Evolutionary conservation across 2,329 filamentous ascomycete genomes (phyloP).

Genomic region (Paraphoma chrysanthemicola): DNA sequence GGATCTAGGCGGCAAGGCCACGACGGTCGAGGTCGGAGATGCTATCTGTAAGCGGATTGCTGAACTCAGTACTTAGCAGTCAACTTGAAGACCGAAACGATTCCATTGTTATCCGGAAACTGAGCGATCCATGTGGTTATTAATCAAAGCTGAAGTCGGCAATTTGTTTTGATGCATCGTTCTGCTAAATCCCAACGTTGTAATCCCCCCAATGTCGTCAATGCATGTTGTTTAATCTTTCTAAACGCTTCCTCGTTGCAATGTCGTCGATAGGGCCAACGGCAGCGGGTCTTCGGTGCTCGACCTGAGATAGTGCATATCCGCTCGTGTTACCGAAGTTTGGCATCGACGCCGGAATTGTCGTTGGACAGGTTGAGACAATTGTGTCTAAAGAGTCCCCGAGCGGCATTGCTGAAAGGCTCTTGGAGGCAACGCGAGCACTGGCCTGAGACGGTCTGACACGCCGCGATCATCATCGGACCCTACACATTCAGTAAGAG

Average conservation of each 20-base stretch:
- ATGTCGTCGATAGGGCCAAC: neutral
- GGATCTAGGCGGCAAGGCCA: neutral
- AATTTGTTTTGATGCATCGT: neutral
- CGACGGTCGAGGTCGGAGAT: neutral
- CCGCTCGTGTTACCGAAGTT: too few relatives aligned
- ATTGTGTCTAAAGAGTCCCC: too few relatives aligned
- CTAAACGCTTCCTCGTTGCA: neutral
- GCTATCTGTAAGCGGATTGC: neutral
- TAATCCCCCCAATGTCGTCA: neutral
- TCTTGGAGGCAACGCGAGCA: too few relatives aligned
- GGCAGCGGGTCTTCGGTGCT: too few relatives aligned
- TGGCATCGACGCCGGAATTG: too few relatives aligned
- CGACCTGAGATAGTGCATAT: neutral
- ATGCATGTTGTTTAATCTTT: neutral
- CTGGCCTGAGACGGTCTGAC: too few relatives aligned
- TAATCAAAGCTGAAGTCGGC: neutral
- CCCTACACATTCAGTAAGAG: too few relatives aligned
- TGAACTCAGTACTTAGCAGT: neutral
- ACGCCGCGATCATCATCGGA: too few relatives aligned
- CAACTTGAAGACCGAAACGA: too few relatives aligned
- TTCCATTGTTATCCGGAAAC: too few relatives aligned
- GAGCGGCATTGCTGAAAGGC: too few relatives aligned
- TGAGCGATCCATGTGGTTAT: neutral
- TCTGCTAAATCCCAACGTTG: neutral
- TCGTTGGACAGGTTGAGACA: too few relatives aligned